Evolutionary conservation across 306 rosid genomes (phyloP), one percentile per base, ranked within the genome.

Genomic region (Cucumis cinereus): DNA sequence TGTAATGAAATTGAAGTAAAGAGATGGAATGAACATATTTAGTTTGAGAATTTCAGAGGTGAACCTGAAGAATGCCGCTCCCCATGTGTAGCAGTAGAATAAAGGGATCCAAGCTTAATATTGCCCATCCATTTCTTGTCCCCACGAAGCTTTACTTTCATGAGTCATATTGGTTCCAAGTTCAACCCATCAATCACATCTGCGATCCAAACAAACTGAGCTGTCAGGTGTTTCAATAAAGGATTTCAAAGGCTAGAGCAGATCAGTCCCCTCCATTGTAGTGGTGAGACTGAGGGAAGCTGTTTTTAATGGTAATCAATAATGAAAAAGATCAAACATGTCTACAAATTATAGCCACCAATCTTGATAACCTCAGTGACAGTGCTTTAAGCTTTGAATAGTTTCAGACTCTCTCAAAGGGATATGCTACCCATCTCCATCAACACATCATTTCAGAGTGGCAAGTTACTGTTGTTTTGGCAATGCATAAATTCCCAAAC

Each of bases 51-150:
- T 64, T 64, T 64, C 23, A 64, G 71, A 47, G 78, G 33, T 71
- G 22, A 22, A 79, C 55, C 49, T 75, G 78, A 73, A 83, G 83
- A 77, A 82, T 84, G 74, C 84, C 15, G 77, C 64, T 85, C 80
- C 86, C 81, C 88, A 84, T 82, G 88, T 91, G 85, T 82, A 83
- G 82, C 79, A 62, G 86, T 79, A 83, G 54, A 64, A 77, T 55
- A 56, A 55, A 67, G 75, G 76, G 83, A 47, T 41, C 50, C 20
- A 53, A 75, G 77, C 52, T 35, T 47, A 82, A 84, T 83, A 79
- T 82, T 84, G 82, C 90, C 93, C 93, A 84, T 87, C 88, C 96
- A 67, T 88, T 76, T 89, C 55, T 6, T 89, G 96, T 81, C 91
- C 96, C 93, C 89, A 89, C 97, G 71, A 43, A 56, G 85, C 79